phyloP scores from a whole-genome alignment of 148 eudicot species.

The Silene conica region DNA sequence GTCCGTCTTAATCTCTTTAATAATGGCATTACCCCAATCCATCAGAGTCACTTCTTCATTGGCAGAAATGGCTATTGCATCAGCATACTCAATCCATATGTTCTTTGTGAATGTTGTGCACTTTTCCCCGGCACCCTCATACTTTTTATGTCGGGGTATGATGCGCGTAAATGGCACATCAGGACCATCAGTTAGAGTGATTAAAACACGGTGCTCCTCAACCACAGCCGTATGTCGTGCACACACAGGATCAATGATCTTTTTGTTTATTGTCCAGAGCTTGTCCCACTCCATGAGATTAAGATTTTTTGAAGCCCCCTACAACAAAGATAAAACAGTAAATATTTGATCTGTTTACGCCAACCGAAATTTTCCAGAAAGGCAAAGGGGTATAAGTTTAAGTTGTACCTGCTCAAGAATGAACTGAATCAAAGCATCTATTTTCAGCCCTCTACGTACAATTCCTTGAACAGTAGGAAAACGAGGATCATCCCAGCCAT shows the following conservation, averaged over 20 bases:
- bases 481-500: slow-evolving; percentile 98
- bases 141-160: slow-evolving; percentile 85
- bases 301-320: slow-evolving; percentile 96
- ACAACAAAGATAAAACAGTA: slow-evolving; percentile 19
- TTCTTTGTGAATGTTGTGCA: slow-evolving; percentile 68
- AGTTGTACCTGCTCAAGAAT: slow-evolving; percentile 81
- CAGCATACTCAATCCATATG: slow-evolving; percentile 83
- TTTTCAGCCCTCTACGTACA: slow-evolving; percentile 87
- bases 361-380: neutral
- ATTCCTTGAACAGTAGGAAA: slow-evolving; percentile 99
- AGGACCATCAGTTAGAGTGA: slow-evolving; percentile 77
- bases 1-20: slow-evolving; percentile 73
- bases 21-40: slow-evolving; percentile 98
- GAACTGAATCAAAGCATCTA: slow-evolving; percentile 88
- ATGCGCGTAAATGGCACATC: slow-evolving; percentile 66
- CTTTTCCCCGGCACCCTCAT: slow-evolving; percentile 83
- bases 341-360: neutral
- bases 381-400: neutral
- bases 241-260: slow-evolving; percentile 86
- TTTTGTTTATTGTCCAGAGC: slow-evolving; percentile 94
- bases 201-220: slow-evolving; percentile 62
- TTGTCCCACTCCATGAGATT: slow-evolving; percentile 99
- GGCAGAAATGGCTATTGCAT: slow-evolving; percentile 62
- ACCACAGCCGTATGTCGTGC: slow-evolving; percentile 87
- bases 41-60: slow-evolving; percentile 86